Base-by-base conservation (phyloP, 306 rosid species). In the Quercus robur region DNA sequence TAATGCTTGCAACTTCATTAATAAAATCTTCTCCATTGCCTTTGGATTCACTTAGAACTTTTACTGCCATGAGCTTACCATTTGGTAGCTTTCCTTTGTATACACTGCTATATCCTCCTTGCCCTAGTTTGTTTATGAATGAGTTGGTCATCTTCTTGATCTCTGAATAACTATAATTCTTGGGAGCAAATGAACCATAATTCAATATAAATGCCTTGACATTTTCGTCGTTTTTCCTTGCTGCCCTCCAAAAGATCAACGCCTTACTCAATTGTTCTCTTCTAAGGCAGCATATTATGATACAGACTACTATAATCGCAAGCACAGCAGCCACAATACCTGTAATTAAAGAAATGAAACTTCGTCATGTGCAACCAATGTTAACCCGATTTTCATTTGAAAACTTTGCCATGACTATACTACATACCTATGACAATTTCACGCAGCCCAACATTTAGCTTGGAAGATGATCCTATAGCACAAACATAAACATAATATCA, bases 41-140 rank as follows among this genome's bases (percentile, higher is more conserved):
- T 15, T 75, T 75, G 61, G 75, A 52, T 2, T 26, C 7, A 2
- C 12, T 17, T 0, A 75, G 9, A 6, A 75, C 28, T 75, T 75
- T 75, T 9, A 75, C 51, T 19, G 57, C 70, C 28, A 75, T 41
- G 0, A n/a, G 17, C 4, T n/a, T 19, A 10, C 56, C 69, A 58
- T 75, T 44, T 5, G 6, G 5, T n/a, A 75, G 70, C 18, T 75
- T 38, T 9, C 78, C 78, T 58, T 15, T 20, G 28, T 75, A 75
- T 0, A 75, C 77, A 54, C 0, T 15, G 15, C 77, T 66, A 1
- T 74, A 74, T 54, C 66, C 77, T 28, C 77, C 77, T 74, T 74
- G 63, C 6, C 77, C 67, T 19, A 74, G 4, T 19, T 74, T 74
- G 2, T 23, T 9, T 7, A 5, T 25, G 21, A 74, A 74, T 8